Evolutionary conservation across 2,329 filamentous ascomycete species (phyloP).

Genomic region (Celoporthe dispersa): DNA sequence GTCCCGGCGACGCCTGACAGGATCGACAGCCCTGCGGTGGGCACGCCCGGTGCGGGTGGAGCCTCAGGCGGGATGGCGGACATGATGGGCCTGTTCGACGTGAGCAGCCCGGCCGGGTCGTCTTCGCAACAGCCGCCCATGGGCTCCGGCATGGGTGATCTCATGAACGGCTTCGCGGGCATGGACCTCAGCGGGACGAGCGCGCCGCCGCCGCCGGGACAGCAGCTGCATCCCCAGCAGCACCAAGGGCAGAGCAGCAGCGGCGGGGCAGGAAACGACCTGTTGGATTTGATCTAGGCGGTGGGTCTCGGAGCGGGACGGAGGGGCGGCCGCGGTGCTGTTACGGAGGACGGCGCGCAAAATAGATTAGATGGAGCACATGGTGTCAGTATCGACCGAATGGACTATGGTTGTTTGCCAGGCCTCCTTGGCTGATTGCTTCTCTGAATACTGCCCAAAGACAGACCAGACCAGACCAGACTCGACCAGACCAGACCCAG

Average conservation of each 20-base stretch:
- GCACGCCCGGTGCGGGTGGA: constrained; percentile 38
- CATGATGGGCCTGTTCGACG: constrained; percentile 73
- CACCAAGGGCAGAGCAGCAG: constrained; percentile 49
- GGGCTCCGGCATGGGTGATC: constrained; percentile 70
- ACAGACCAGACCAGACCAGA: not conserved
- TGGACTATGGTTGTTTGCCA: not conserved
- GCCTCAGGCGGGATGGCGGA: constrained; percentile 60
- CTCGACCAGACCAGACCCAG: not conserved
- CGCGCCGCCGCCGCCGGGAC: constrained; percentile 67
- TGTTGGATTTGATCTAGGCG: constrained; percentile 60
- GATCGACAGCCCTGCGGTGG: constrained; percentile 62
- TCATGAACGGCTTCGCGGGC: constrained; percentile 87
- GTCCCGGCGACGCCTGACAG: constrained; percentile 68
- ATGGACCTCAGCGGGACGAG: constrained; percentile 72
- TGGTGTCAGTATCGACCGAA: constrained; percentile 18
- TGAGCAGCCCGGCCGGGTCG: constrained; percentile 46
- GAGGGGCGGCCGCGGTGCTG: not conserved
- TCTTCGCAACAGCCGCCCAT: constrained; percentile 38
- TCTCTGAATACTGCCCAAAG: not conserved
- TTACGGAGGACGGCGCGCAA: constrained; percentile 7
- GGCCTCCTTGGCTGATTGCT: not conserved
- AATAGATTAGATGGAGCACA: constrained; percentile 20
- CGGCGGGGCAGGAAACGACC: constrained; percentile 58
- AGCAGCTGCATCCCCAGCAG: constrained; percentile 54
- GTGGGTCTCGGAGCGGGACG: not conserved